Evolutionary conservation across 495 filamentous ascomycete genomes (phyloP).

Genomic region (Amorphotheca resinae): DNA sequence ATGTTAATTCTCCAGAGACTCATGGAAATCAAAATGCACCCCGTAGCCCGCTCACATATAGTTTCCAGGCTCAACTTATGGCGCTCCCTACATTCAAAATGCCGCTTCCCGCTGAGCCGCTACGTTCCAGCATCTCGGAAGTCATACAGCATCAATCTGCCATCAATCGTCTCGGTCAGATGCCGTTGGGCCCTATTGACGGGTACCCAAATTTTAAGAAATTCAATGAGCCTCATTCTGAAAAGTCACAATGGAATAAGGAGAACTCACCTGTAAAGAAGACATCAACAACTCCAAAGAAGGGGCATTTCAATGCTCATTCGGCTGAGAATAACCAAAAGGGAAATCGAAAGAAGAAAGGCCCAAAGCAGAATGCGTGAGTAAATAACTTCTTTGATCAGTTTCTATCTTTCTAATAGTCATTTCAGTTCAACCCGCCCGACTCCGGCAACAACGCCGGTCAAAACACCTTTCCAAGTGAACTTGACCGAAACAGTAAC

Average conservation of each 20-base stretch:
- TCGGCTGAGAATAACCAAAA: background rate
- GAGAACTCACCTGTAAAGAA: constrained; percentile 6
- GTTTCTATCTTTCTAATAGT: background rate
- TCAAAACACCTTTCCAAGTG: background rate
- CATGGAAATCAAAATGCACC: background rate
- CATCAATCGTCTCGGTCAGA: constrained; percentile 1
- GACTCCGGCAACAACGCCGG: background rate
- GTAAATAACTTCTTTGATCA: background rate
- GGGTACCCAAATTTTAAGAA: background rate
- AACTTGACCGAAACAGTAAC: background rate
- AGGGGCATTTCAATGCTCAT: background rate
- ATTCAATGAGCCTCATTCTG: background rate
- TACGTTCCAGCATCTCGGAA: constrained; percentile 3
- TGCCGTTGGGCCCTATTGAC: constrained; percentile 4
- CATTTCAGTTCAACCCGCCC: background rate
- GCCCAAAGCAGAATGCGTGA: background rate
- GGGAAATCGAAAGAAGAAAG: background rate
- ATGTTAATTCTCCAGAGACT: background rate
- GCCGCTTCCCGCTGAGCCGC: background rate
- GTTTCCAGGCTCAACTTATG: background rate
- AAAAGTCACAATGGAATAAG: constrained; percentile 1
- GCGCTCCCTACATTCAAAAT: background rate
- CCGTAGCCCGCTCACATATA: background rate
- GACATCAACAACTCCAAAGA: background rate
- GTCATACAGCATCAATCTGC: constrained; percentile 3